A percentile compares a stretch with the other conserved stretches of the same genome.
Conservation (phyloP, 2,329 filamentous ascomycete genomes). For the Cladosporium sp. region DNA sequence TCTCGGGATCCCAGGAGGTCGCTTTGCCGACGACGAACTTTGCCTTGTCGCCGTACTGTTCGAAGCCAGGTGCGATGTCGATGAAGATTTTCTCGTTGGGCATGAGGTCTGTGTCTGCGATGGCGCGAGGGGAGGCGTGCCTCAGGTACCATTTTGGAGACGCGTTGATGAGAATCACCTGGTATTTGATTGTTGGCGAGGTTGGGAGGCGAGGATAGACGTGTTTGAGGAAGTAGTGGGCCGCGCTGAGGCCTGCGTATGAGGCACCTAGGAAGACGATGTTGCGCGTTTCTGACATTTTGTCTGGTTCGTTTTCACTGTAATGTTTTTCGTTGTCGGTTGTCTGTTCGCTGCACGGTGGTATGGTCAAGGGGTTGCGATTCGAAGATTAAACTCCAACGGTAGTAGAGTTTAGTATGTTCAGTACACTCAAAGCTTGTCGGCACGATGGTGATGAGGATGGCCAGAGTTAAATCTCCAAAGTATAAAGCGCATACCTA, state of each 20-base stretch:
- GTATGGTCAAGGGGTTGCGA: background rate
- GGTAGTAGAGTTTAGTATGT: background rate
- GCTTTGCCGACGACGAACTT: conserved; percentile 54
- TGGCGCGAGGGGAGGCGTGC: conserved; percentile 48
- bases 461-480: background rate
- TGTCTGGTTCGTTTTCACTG: background rate
- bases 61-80: conserved; percentile 50
- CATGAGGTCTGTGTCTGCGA: conserved; percentile 50
- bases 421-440: background rate
- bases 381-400: background rate
- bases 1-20: conserved; percentile 46
- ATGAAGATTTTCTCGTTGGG: conserved; percentile 50
- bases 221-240: conserved; percentile 57
- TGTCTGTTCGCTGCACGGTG: background rate
- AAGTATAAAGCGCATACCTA: background rate
- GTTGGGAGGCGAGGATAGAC: conserved; percentile 43
- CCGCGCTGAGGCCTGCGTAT: conserved; percentile 52
- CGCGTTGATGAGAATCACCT: conserved; percentile 55
- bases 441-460: background rate
- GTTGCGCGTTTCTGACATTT: conserved; percentile 35
- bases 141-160: conserved; percentile 53
- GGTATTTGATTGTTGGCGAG: conserved; percentile 40
- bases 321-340: background rate
- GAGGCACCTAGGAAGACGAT: conserved; percentile 56
- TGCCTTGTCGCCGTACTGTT: conserved; percentile 47